Percentiles rank a stretch among this genome's conserved stretches.
Conservation (phyloP, 371 early-diverging fungal genomes). For the Circinella minor region DNA sequence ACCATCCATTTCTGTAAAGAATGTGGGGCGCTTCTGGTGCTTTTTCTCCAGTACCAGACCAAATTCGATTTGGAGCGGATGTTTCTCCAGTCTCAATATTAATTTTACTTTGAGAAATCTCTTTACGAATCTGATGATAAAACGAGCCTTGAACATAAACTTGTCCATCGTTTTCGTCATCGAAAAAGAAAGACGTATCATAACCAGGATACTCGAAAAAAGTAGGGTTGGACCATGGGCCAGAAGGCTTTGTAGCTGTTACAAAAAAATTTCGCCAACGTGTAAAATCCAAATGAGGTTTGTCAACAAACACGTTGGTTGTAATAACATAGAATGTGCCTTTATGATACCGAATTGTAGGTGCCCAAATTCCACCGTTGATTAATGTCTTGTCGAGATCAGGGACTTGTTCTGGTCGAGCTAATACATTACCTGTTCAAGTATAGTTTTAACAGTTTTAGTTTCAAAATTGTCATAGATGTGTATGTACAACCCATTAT, state of each 20-base stretch:
- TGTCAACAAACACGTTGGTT: conserved; percentile 17
- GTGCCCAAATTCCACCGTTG: conserved; percentile 34
- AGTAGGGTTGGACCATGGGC: conserved; percentile 29
- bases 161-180: conserved; percentile 11
- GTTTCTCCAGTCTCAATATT: conserved; percentile 19
- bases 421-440: conserved; percentile 25
- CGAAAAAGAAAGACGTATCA: conserved; percentile 21
- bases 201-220: conserved; percentile 27
- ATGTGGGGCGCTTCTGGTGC: conserved; percentile 31
- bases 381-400: conserved; percentile 16
- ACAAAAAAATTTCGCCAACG: conserved; percentile 20
- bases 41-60: conserved; percentile 26
- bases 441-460: too few relatives aligned
- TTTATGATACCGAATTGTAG: conserved; percentile 28
- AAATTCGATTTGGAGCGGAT: conserved; percentile 14
- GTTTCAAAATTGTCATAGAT: too few relatives aligned
- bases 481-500: too few relatives aligned
- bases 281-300: conserved; percentile 8
- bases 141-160: conserved; percentile 23
- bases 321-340: conserved; percentile 22
- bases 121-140: conserved; percentile 17
- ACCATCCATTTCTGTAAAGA: conserved; percentile 27
- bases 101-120: conserved; percentile 26
- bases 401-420: conserved; percentile 18
- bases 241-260: conserved; percentile 17